Conservation (phyloP, 2,329 filamentous ascomycete genomes). For the Xylariales sp. region DNA sequence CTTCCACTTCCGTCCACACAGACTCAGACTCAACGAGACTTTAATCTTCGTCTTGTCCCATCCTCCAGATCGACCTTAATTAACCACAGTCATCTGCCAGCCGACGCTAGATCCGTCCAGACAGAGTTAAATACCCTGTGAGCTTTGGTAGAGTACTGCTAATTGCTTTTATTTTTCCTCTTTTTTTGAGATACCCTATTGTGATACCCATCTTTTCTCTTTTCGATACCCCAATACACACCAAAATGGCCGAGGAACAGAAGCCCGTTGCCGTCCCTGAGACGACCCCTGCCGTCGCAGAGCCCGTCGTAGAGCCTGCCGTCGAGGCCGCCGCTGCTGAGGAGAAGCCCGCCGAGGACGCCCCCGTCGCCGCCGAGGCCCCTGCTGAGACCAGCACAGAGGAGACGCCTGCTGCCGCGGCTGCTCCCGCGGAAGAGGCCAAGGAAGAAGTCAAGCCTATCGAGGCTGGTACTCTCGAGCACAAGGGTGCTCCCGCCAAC, state of each 20-base stretch:
- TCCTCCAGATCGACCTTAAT: constrained; percentile 22
- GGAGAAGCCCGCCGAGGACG: constrained; percentile 28
- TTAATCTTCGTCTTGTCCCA: constrained; percentile 29
- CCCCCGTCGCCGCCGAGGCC: constrained; percentile 52
- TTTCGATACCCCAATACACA: constrained; percentile 50
- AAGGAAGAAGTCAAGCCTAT: constrained; percentile 73
- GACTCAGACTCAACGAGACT: constrained; percentile 36
- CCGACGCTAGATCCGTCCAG: constrained; percentile 35
- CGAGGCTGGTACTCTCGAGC: constrained; percentile 85
- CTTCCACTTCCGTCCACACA: constrained; percentile 44
- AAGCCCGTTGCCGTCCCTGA: constrained; percentile 75
- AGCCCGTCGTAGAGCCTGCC: constrained; percentile 54
- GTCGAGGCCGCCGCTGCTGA: constrained; percentile 56
- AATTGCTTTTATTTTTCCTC: constrained; percentile 52
- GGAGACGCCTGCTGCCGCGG: constrained; percentile 51
- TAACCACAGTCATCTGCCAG: constrained; percentile 29
- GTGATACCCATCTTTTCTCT: constrained; percentile 54
- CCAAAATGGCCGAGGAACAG: constrained; percentile 77
- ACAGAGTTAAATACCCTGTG: constrained; percentile 27
- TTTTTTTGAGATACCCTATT: constrained; percentile 65
- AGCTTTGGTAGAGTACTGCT: constrained; percentile 39
- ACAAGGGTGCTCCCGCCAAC: constrained; percentile 86
- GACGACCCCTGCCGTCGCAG: constrained; percentile 55
- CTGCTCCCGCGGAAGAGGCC: constrained; percentile 55
- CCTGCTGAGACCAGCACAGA: constrained; percentile 56